Evolutionary conservation across 768 basidiomycete species (phyloP).

Genomic region (Termitomyces sp.): DNA sequence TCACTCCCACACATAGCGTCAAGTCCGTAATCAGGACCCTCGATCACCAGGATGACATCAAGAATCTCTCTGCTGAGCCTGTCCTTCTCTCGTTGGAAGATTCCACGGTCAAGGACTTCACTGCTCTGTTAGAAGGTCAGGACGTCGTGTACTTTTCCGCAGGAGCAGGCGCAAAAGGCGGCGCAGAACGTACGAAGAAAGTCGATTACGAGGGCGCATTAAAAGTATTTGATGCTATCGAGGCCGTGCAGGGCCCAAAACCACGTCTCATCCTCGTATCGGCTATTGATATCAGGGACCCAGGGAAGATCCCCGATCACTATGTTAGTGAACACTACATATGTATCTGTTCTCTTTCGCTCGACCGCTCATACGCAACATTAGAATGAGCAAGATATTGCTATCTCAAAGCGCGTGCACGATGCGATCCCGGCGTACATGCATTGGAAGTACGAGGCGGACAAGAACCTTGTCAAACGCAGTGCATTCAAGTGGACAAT

Average conservation of each 20-base stretch:
- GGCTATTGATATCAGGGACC: conserved; percentile 50
- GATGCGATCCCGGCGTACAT: conserved; percentile 38
- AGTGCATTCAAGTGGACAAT: conserved; percentile 62
- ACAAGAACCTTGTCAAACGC: conserved; percentile 41
- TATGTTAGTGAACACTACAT: conserved; percentile 38
- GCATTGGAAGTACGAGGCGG: conserved; percentile 46
- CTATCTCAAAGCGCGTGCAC: conserved; percentile 34
- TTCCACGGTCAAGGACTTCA: conserved; percentile 37
- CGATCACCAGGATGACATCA: conserved; percentile 43
- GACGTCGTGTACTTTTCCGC: conserved; percentile 44
- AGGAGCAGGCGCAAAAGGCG: conserved; percentile 54
- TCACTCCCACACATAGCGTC: conserved; percentile 37
- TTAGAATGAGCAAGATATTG: conserved; percentile 42
- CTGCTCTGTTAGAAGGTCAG: conserved; percentile 33
- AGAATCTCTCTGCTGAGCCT: conserved; percentile 34
- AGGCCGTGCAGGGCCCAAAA: conserved; percentile 37
- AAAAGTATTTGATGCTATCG: conserved; percentile 67
- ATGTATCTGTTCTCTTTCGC: neutral
- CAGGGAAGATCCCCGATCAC: conserved; percentile 40
- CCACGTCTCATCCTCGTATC: conserved; percentile 57
- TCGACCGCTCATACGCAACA: neutral
- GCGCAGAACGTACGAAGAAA: conserved; percentile 44
- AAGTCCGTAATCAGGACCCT: conserved; percentile 51
- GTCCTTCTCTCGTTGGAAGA: conserved; percentile 54
- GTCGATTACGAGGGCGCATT: conserved; percentile 62